phyloP scores from a whole-genome alignment of 2,329 filamentous ascomycete genomes.

The Stagonosporopsis chrysanthemi region DNA sequence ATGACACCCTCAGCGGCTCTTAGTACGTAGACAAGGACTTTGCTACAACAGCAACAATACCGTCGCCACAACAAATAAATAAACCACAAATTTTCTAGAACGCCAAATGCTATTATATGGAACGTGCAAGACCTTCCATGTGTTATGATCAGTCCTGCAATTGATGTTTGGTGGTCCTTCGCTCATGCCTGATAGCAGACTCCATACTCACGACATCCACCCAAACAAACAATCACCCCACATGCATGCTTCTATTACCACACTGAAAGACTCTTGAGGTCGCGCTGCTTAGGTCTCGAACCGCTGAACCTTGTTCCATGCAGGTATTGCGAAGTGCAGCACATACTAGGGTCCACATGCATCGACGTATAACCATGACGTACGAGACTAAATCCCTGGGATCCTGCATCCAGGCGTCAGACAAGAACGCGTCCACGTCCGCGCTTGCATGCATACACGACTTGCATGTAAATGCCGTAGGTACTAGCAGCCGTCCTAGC shows the following conservation, averaged over 20 bases:
- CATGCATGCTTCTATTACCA: conserved; percentile 18
- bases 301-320: conserved; percentile 14
- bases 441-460: conserved; percentile 26
- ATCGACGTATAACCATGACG: conserved; percentile 39
- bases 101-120: not conserved
- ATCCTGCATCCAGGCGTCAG: conserved; percentile 11
- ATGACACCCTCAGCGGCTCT: conserved; percentile 11
- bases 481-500: conserved; percentile 22
- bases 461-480: conserved; percentile 11
- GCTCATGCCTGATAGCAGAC: conserved; percentile 1
- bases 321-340: conserved; percentile 12
- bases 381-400: conserved; percentile 31
- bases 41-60: conserved; percentile 3
- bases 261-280: conserved; percentile 6
- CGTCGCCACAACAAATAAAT: not conserved
- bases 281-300: not conserved
- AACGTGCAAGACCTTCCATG: not conserved
- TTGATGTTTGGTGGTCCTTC: not conserved
- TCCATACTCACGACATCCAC: conserved; percentile 3
- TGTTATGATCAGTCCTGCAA: not conserved
- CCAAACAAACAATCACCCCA: conserved; percentile 25
- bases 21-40: conserved; percentile 4
- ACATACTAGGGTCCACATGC: conserved; percentile 22
- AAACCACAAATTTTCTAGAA: not conserved
- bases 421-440: conserved; percentile 20